Conservation (phyloP, 108 stramenopile species). For the Schizochytrium sp. region DNA sequence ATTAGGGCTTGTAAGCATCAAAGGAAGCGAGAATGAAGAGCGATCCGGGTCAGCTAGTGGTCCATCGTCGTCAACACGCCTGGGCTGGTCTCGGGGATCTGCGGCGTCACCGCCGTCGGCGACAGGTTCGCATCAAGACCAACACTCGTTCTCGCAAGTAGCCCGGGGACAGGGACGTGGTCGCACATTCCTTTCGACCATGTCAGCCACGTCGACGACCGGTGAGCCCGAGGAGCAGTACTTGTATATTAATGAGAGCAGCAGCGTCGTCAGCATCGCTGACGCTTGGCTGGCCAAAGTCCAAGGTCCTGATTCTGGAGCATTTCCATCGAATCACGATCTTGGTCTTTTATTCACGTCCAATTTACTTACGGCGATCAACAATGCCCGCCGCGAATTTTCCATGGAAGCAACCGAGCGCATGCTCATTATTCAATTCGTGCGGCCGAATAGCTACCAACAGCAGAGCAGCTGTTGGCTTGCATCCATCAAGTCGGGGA, state of each 20-base stretch:
- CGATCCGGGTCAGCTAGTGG: too few relatives aligned
- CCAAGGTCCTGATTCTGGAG: background rate
- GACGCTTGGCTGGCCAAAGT: background rate
- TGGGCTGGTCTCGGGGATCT: too few relatives aligned
- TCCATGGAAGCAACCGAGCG: background rate
- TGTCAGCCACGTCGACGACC: too few relatives aligned
- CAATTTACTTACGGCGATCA: background rate
- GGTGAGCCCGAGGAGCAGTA: background rate
- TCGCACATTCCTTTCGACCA: too few relatives aligned
- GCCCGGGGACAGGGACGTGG: too few relatives aligned
- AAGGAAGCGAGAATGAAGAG: too few relatives aligned
- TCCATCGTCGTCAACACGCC: too few relatives aligned
- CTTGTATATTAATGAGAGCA: background rate
- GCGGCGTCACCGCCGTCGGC: too few relatives aligned
- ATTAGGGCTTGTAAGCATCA: too few relatives aligned
- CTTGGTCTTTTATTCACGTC: background rate
- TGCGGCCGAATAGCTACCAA: background rate
- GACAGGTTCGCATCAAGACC: too few relatives aligned
- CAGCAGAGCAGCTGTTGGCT: background rate
- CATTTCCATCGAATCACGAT: background rate
- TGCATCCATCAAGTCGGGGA: background rate
- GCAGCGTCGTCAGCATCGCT: background rate
- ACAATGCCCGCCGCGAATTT: background rate
- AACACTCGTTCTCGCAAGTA: too few relatives aligned
- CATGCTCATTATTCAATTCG: slow-evolving; percentile 2